phyloP scores from a whole-genome alignment of 768 basidiomycete species.

The Neoboletus brunneissimus region DNA sequence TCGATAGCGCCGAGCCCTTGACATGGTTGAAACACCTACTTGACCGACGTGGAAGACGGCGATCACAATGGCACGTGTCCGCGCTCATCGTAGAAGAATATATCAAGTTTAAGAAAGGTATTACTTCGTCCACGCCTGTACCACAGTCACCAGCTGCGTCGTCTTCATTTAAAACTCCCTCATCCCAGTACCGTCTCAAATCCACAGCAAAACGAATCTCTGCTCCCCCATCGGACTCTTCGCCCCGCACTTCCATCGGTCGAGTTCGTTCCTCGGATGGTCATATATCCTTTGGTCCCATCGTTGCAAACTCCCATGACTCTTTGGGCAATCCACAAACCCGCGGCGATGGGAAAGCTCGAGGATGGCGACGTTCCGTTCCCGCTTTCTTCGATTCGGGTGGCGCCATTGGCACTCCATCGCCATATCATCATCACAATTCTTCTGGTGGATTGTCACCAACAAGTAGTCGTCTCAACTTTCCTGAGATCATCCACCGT shows the following conservation, averaged over 20 bases:
- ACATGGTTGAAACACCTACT: slow-evolving; percentile 70
- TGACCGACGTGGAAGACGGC: slow-evolving; percentile 42
- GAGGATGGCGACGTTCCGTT: slow-evolving; percentile 29
- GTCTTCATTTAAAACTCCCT: slow-evolving; percentile 15
- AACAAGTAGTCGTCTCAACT: slow-evolving; percentile 40
- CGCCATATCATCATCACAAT: slow-evolving; percentile 26
- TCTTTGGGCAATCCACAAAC: slow-evolving; percentile 47
- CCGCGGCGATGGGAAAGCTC: slow-evolving; percentile 38
- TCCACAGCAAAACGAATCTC: slow-evolving; percentile 19
- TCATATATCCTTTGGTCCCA: slow-evolving; percentile 57
- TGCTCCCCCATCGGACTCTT: slow-evolving; percentile 38
- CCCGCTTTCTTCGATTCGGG: slow-evolving; percentile 27
- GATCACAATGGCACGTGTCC: slow-evolving; percentile 61
- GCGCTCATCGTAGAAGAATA: slow-evolving; percentile 72
- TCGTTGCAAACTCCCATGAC: slow-evolving; percentile 43
- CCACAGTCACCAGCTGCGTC: slow-evolving; percentile 13
- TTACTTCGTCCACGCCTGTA: slow-evolving; percentile 10
- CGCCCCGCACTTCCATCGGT: slow-evolving; percentile 39
- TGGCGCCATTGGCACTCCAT: slow-evolving; percentile 39
- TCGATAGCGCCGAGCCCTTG: slow-evolving; percentile 67
- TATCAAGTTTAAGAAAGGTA: slow-evolving; percentile 39
- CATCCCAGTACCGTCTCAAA: slow-evolving; percentile 12
- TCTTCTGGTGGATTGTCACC: slow-evolving; percentile 40
- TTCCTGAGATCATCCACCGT: slow-evolving; percentile 38
- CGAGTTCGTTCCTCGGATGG: slow-evolving; percentile 45